These are phyloP conservation scores for Fusarium sp. DNA, from an alignment of 2,329 filamentous ascomycete species.

Conservation along the genomic window DNA sequence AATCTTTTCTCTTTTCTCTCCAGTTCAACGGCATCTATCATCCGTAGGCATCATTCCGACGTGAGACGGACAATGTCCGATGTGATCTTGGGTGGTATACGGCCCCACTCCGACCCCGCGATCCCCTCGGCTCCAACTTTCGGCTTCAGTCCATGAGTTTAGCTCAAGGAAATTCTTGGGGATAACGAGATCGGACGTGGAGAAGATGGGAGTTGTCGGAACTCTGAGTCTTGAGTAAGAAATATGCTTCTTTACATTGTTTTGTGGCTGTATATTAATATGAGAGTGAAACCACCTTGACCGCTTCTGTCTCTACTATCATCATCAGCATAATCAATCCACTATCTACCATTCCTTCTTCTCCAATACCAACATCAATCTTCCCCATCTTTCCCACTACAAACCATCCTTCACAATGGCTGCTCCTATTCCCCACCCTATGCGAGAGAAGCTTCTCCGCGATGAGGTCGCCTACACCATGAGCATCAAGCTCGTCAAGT, in stretches of 20 bases:
- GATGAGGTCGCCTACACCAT: constrained; percentile 49
- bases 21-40: neutral
- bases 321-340: neutral
- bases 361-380: too few species aligned
- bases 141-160: neutral
- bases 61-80: constrained; percentile 12
- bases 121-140: constrained; percentile 1
- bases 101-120: constrained; percentile 31
- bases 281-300: neutral
- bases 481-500: constrained; percentile 51
- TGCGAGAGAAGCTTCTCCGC: constrained; percentile 48
- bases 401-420: constrained; percentile 29
- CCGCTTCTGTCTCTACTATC: neutral
- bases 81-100: accelerated
- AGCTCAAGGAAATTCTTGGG: neutral
- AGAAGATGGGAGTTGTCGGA: neutral
- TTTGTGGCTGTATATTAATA: constrained; percentile 22
- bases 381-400: too few species aligned
- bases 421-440: constrained; percentile 39
- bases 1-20: neutral
- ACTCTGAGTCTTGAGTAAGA: neutral
- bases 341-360: neutral
- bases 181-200: neutral
- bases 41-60: neutral
- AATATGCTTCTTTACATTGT: neutral